phyloP scores from a whole-genome alignment of 2,329 filamentous ascomycete species.

The Alternaria novae-zelandiae region DNA sequence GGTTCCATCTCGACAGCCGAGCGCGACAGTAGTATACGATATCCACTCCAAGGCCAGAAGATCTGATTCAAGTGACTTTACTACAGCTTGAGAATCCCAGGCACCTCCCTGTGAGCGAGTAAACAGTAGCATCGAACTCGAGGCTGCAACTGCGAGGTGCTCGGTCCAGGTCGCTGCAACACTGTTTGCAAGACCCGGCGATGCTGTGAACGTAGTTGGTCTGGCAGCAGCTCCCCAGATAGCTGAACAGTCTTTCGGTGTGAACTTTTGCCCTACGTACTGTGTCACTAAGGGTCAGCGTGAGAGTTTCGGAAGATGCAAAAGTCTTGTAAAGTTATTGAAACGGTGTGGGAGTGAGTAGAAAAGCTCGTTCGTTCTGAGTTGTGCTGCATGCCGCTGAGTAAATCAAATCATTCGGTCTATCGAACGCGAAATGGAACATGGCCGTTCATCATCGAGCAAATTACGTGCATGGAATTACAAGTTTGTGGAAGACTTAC shows the following conservation, averaged over 20 bases:
- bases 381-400: background rate
- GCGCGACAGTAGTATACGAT: conserved; percentile 33
- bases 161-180: conserved; percentile 32
- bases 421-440: background rate
- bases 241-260: conserved; percentile 28
- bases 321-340: background rate
- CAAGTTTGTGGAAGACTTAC: background rate
- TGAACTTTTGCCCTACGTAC: conserved; percentile 37
- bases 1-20: conserved; percentile 41
- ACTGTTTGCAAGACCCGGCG: conserved; percentile 12
- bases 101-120: conserved; percentile 23
- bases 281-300: background rate
- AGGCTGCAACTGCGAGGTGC: conserved; percentile 42
- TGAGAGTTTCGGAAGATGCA: background rate
- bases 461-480: background rate
- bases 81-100: conserved; percentile 24
- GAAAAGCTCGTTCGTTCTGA: background rate
- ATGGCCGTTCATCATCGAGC: background rate
- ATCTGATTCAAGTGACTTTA: conserved; percentile 28
- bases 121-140: conserved; percentile 32
- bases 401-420: background rate
- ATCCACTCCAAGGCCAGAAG: conserved; percentile 46
- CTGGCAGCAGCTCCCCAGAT: conserved; percentile 39
- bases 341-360: background rate
- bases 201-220: conserved; percentile 21